Evolutionary conservation across 192 early-diverging fungal genomes (phyloP).

Genomic region (Radiomyces spectabilis): DNA sequence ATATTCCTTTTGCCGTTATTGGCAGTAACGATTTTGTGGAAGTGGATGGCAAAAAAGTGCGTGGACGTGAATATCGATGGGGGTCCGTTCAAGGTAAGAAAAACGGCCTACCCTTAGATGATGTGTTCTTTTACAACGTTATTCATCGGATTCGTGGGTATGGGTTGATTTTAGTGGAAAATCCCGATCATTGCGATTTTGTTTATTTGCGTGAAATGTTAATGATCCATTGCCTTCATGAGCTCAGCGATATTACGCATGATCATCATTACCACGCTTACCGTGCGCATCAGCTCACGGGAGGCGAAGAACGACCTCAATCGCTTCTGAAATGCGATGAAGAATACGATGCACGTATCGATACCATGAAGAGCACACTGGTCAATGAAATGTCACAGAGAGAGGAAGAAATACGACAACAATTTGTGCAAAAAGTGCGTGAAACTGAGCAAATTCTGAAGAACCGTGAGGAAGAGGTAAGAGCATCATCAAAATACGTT

Average conservation of each 20-base stretch:
- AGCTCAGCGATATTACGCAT: conserved; percentile 78
- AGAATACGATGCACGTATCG: conserved; percentile 64
- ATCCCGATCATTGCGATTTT: conserved; percentile 90
- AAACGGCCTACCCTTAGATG: neutral
- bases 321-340: conserved; percentile 81
- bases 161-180: conserved; percentile 77
- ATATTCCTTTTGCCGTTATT: conserved; percentile 79
- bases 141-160: too few relatives aligned
- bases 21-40: conserved; percentile 64
- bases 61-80: conserved; percentile 74
- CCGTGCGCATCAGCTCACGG: conserved; percentile 47
- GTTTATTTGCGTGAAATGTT: conserved; percentile 77
- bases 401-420: conserved; percentile 48
- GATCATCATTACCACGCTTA: conserved; percentile 66
- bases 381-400: conserved; percentile 55
- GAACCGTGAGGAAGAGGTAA: conserved; percentile 37
- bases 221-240: conserved; percentile 62
- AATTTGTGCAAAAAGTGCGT: conserved; percentile 41
- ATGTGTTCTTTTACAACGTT: neutral
- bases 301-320: conserved; percentile 56
- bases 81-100: conserved; percentile 63
- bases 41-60: conserved; percentile 50
- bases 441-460: conserved; percentile 38
- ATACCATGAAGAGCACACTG: conserved; percentile 52
- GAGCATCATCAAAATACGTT: too few relatives aligned